phyloP scores from a whole-genome alignment of 1,284 basidiomycete species.

The Golubevia pallescens region DNA sequence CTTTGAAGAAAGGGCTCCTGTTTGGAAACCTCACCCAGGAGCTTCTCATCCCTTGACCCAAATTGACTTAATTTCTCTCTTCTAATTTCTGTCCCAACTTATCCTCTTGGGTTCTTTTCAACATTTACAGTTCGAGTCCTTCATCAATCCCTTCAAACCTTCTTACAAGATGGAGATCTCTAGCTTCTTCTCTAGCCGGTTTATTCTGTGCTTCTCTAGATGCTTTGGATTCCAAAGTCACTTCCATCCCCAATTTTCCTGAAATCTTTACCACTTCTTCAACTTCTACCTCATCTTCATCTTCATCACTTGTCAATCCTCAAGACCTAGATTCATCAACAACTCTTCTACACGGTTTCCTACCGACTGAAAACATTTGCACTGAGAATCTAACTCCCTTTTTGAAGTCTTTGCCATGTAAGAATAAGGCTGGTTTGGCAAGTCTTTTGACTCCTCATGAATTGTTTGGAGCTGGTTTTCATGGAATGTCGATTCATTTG shows the following conservation, averaged over 20 bases:
- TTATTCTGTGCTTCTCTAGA: slow-evolving; percentile 92
- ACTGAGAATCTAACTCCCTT: slow-evolving; percentile 97
- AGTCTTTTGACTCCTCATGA: slow-evolving; percentile 82
- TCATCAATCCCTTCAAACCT: slow-evolving; percentile 7
- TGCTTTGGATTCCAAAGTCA: slow-evolving; percentile 58
- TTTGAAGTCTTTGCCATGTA: slow-evolving; percentile 90
- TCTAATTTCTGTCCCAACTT: not conserved
- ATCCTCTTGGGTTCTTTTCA: not conserved
- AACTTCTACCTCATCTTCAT: slow-evolving; percentile 57
- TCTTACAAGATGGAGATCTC: slow-evolving; percentile 73
- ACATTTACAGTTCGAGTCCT: no score
- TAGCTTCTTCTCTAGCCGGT: slow-evolving; percentile 87
- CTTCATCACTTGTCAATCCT: slow-evolving; percentile 33
- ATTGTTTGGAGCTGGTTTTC: slow-evolving; percentile 85
- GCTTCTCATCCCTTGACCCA: no score
- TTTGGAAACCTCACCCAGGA: no score
- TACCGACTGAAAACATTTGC: slow-evolving; percentile 84
- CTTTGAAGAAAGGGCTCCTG: no score
- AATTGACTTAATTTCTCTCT: no score
- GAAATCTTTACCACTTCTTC: slow-evolving; percentile 17
- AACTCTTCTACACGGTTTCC: slow-evolving; percentile 74
- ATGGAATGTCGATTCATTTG: slow-evolving; percentile 78
- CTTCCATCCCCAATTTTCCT: slow-evolving; percentile 17
- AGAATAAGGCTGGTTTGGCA: slow-evolving; percentile 86
- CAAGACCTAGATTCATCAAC: not conserved